A percentile compares a stretch with the other conserved stretches of the same genome.
Conservation (phyloP, 208 protist genomes). For the Trypanosoma cruzi region DNA sequence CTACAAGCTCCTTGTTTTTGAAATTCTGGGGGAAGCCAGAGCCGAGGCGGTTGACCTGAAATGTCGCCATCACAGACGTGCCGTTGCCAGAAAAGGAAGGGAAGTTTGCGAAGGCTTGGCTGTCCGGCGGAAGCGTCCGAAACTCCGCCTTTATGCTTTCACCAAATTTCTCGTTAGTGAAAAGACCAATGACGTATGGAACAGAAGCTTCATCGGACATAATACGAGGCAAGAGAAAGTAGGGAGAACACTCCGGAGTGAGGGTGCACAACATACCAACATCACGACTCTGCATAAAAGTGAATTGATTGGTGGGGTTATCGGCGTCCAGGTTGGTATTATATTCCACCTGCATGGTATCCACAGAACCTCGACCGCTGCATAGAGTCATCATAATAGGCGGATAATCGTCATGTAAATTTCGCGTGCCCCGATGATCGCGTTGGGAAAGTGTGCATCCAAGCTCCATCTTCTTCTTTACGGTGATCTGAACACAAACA, state of each 20-base stretch:
- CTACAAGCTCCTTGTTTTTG: conserved; percentile 2
- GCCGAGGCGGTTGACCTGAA: conserved; percentile 20
- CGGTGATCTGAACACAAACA: conserved; percentile 46
- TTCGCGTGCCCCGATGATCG: conserved; percentile 18
- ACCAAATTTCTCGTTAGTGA: conserved; percentile 18
- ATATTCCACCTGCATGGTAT: conserved; percentile 18
- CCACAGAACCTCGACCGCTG: conserved; percentile 4
- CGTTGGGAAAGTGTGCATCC: conserved; percentile 32
- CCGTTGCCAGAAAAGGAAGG: conserved; percentile 32
- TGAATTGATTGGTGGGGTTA: conserved; percentile 40
- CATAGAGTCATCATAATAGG: conserved; percentile 37
- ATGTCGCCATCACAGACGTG: conserved; percentile 20
- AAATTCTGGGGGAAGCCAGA: conserved; percentile 21
- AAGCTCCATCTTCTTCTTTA: conserved; percentile 30
- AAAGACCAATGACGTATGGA: conserved; percentile 32
- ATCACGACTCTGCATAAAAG: conserved; percentile 47
- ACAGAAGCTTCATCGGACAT: conserved; percentile 17
- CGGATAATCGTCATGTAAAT: conserved; percentile 19
- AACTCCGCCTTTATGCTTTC: conserved; percentile 29
- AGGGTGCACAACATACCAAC: conserved; percentile 44
- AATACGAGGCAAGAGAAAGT: conserved; percentile 61
- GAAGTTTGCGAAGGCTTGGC: conserved; percentile 26
- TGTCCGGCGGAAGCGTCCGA: conserved; percentile 15
- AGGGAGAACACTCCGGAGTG: conserved; percentile 52
- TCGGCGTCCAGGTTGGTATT: conserved; percentile 39